A percentile compares a stretch with the other conserved stretches of the same genome.
phyloP scores from a whole-genome alignment of 768 basidiomycete species.

The Leccinum rimulosum region DNA sequence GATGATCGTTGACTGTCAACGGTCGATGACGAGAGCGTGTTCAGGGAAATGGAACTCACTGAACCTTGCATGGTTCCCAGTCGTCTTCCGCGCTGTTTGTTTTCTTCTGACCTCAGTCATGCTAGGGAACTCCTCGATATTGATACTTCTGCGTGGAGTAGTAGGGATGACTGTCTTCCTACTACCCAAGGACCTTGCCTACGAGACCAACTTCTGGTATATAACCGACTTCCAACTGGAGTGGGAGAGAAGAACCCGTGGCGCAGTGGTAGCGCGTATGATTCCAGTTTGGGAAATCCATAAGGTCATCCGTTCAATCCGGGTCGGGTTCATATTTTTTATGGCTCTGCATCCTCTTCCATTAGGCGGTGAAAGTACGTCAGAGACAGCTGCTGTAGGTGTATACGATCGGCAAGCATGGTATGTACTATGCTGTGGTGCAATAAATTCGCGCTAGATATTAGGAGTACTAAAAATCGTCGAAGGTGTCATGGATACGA shows the following conservation, averaged over 20 bases:
- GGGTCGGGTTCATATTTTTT: constrained; percentile 37
- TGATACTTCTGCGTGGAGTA: background rate
- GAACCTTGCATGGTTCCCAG: constrained; percentile 6
- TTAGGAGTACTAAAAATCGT: constrained; percentile 14
- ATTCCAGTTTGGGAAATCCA: constrained; percentile 38
- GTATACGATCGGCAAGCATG: constrained; percentile 5
- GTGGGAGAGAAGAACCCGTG: constrained; percentile 27
- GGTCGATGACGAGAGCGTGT: background rate
- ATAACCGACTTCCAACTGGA: background rate
- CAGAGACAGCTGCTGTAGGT: constrained; percentile 1
- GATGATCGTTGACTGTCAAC: background rate
- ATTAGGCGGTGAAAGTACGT: background rate
- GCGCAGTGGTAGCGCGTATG: constrained; percentile 41
- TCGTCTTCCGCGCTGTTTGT: constrained; percentile 23
- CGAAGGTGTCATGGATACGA: constrained; percentile 15
- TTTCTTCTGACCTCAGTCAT: constrained; percentile 12
- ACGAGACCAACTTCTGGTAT: too few relatives aligned
- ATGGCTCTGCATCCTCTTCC: background rate
- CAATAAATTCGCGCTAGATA: constrained; percentile 20
- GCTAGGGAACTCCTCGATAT: background rate
- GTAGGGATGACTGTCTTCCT: too few relatives aligned
- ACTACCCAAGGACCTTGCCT: too few relatives aligned
- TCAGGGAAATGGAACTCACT: constrained; percentile 5
- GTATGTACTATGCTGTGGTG: constrained; percentile 12
- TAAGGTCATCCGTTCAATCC: constrained; percentile 49